A percentile compares a stretch with the other conserved stretches of the same genome.
Evolutionary conservation across 2,329 filamentous ascomycete species (phyloP).

Genomic region (Colletotrichum sp.): DNA sequence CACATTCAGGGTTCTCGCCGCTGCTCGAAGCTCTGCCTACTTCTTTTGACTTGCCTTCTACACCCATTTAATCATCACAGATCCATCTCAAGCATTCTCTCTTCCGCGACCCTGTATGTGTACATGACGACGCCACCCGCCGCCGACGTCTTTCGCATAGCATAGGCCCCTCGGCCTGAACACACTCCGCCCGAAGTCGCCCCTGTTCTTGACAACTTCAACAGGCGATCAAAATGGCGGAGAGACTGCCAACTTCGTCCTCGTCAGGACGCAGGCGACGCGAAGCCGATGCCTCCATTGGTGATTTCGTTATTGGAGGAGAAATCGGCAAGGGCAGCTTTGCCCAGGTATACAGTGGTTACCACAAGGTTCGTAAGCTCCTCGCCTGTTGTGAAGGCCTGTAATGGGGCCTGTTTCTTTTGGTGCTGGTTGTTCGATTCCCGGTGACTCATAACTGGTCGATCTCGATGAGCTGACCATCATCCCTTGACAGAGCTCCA

Average conservation of each 20-base stretch:
- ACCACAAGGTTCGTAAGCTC: constrained; percentile 72
- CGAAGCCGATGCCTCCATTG: constrained; percentile 47
- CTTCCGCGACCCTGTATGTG: constrained; percentile 26
- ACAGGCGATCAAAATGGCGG: constrained; percentile 42
- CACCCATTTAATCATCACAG: background rate
- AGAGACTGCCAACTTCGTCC: constrained; percentile 41
- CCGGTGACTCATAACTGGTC: background rate
- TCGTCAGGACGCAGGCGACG: constrained; percentile 36
- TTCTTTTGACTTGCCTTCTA: constrained; percentile 14
- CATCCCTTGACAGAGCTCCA: constrained; percentile 64
- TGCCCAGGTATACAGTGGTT: constrained; percentile 89
- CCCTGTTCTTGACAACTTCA: constrained; percentile 36
- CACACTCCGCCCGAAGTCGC: constrained; percentile 26
- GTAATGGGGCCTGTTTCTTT: background rate
- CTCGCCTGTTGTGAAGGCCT: background rate
- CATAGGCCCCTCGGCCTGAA: constrained; percentile 17
- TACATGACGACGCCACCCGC: constrained; percentile 46
- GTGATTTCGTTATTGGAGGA: constrained; percentile 81
- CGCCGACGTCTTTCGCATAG: constrained; percentile 37
- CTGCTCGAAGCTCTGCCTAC: constrained; percentile 16
- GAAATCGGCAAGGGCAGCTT: constrained; percentile 99
- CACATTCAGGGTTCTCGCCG: constrained; percentile 4
- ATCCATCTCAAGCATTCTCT: background rate
- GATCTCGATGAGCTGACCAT: background rate
- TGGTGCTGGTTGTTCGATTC: background rate